Evolutionary conservation across 352 stramenopile species (phyloP).

Genomic region (Globisporangium barbulae): DNA sequence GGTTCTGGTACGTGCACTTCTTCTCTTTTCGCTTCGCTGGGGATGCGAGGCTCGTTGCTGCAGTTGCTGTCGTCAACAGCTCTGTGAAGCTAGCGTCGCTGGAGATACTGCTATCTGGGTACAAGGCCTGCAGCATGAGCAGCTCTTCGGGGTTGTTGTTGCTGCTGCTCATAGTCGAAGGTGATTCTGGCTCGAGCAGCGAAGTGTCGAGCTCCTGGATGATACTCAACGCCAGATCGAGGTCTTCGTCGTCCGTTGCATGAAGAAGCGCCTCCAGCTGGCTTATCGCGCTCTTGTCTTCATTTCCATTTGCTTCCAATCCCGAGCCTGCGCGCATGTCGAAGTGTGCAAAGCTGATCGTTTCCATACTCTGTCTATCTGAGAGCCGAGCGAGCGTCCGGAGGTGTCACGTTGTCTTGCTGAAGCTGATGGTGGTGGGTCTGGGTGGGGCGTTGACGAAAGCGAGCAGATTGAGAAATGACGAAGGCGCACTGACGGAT

Average conservation of each 20-base stretch:
- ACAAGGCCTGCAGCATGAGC: constrained; percentile 6
- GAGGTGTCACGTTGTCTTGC: neutral
- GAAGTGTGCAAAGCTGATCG: constrained; percentile 2
- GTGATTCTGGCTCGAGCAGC: neutral
- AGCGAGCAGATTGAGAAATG: constrained; percentile 4
- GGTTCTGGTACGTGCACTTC: constrained; percentile 18
- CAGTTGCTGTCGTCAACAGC: neutral
- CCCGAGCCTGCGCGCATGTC: neutral
- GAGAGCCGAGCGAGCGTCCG: neutral
- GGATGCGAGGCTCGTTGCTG: neutral
- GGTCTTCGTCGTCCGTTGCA: constrained; percentile 7
- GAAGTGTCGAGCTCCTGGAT: constrained; percentile 17
- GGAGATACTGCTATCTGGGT: neutral
- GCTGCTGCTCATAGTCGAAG: neutral
- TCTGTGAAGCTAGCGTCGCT: neutral
- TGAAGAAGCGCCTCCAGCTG: constrained; percentile 4
- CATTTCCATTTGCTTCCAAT: neutral
- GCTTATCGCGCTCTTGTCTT: neutral
- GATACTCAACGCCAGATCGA: constrained; percentile 16
- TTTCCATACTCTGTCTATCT: constrained; percentile 6
- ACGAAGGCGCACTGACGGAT: neutral
- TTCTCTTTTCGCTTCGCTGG: constrained; percentile 9
- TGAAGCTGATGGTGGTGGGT: neutral
- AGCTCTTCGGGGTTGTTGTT: neutral
- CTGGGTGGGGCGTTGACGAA: neutral